phyloP scores from a whole-genome alignment of 208 protist species.

The Trypanosoma caninum region DNA sequence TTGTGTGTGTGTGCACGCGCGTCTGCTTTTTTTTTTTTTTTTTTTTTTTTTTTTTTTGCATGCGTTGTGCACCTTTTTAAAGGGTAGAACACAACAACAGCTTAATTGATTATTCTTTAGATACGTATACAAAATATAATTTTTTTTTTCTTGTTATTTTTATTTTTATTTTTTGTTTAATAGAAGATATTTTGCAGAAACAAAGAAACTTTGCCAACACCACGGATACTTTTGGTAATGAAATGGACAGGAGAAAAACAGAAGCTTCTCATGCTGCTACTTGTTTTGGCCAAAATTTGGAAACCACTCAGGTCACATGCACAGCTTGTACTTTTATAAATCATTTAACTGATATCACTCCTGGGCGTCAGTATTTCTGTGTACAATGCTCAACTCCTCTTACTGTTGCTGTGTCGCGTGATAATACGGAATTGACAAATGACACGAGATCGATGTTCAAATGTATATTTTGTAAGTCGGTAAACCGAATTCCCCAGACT shows the following conservation, averaged over 20 bases:
- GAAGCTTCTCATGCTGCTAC: not conserved
- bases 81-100: too few relatives aligned
- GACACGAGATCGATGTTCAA: slow-evolving; percentile 27
- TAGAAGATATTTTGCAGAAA: not conserved
- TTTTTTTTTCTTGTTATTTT: not conserved
- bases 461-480: slow-evolving; percentile 46
- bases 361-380: slow-evolving; percentile 42
- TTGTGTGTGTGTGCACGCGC: too few relatives aligned
- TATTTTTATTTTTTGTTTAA: not conserved
- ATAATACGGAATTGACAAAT: not conserved
- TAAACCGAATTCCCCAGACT: slow-evolving; percentile 48
- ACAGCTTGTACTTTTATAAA: slow-evolving; percentile 68
- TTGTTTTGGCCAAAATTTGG: too few relatives aligned
- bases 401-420: slow-evolving; percentile 4
- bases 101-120: too few relatives aligned
- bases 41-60: not conserved
- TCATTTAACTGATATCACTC: slow-evolving; percentile 29
- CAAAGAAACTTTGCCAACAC: not conserved
- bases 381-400: slow-evolving; percentile 47
- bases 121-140: too few relatives aligned
- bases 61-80: too few relatives aligned
- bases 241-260: not conserved
- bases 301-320: too few relatives aligned
- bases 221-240: not conserved
- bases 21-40: not conserved